Base-by-base conservation (phyloP, 306 rosid genomes). In the Vigna radiata region DNA sequence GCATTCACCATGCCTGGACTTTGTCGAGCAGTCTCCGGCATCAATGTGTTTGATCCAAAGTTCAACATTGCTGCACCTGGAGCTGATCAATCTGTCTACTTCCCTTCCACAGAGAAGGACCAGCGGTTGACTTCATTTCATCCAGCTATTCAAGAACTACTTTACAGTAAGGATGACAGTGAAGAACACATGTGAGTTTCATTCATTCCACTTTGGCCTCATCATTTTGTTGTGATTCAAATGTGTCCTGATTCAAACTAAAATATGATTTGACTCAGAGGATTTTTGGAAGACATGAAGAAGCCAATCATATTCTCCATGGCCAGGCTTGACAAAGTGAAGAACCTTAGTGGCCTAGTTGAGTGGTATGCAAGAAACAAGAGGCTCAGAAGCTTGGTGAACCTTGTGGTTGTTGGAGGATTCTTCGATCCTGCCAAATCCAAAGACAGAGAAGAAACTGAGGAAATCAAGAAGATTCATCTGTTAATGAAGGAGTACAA, bases 61-160 rank as follows among this genome's bases (percentile, higher is more conserved):
- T 90, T 93, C 90, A 93, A 93, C 91, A 93, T 93, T 72, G 97
- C 98, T 68, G 90, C 97, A 12, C 98, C 98, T 3, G 98, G 98
- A 12, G 98, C 98, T 81, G 98, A 93, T 72, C 96, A 91, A 78
- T 66, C 97, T 58, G 92, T 93, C 17, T 93, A 93, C 86, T 93
- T 93, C 75, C 93, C 98, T 68, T 76, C 53, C 64, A 74, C 87
- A 0, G 91, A 89, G 39, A 85, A 79, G 61, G 77, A 83, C 1
- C 49, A 36, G 77, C 64, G 87, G 21, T 66, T 83, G 27, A 66
- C 67, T 52, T 1, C 70, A 47, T 81, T 86, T 25, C 80, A 73
- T 27, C 86, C 89, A 29, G 80, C 75, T 72, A 86, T 86, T 65
- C 84, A 86, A 75, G 86, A 81, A 72, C 70, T 86, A 74, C 84